Evolutionary conservation across 441 rosid genomes (phyloP).

Genomic region (Adansonia grandidieri): DNA sequence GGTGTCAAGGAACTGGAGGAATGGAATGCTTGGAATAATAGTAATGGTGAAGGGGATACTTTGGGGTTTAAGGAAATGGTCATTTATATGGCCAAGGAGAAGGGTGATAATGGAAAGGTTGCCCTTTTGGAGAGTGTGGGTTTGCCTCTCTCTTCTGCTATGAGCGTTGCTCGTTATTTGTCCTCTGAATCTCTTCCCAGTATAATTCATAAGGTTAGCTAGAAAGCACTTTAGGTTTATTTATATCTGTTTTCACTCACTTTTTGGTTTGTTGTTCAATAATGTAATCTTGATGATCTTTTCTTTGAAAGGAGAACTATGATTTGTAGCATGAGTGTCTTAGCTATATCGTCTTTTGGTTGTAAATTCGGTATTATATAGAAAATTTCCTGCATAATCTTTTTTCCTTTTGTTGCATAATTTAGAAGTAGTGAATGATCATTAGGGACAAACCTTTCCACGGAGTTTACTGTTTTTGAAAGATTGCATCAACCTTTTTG

Average conservation of each 20-base stretch:
- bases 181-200: conserved; percentile 58
- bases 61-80: conserved; percentile 72
- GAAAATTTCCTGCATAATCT: neutral
- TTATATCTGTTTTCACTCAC: conserved; percentile 1
- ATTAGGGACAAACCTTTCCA: neutral
- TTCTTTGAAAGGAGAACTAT: conserved; percentile 9
- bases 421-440: neutral
- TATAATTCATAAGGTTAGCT: conserved; percentile 60
- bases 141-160: conserved; percentile 68
- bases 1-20: conserved; percentile 77
- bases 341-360: neutral
- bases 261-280: neutral
- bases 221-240: neutral
- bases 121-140: conserved; percentile 89
- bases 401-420: neutral
- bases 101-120: conserved; percentile 77
- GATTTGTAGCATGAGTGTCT: neutral
- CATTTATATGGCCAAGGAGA: conserved; percentile 66
- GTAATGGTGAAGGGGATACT: conserved; percentile 28
- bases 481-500: neutral
- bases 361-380: neutral
- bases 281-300: neutral
- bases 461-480: neutral
- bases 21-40: conserved; percentile 57
- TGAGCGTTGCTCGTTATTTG: conserved; percentile 69